Base-by-base conservation (phyloP, 2,329 filamentous ascomycete species). In the Coniochaeta ligniaria region DNA sequence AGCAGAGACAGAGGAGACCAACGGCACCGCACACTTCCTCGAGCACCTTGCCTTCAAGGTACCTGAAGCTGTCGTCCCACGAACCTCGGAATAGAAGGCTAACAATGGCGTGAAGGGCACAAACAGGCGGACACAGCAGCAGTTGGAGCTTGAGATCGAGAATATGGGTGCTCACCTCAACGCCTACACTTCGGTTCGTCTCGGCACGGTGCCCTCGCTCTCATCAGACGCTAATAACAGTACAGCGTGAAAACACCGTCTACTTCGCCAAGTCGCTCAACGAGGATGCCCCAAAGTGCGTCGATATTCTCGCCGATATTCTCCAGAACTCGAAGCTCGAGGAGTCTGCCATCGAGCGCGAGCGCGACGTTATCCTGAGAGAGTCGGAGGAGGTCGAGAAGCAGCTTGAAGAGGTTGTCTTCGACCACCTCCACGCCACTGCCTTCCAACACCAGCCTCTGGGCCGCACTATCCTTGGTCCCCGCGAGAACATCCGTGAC, bases 1-100 rank as follows among this genome's bases (percentile, higher is more conserved):
- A 78, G 92, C 95, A 77, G 95, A 99, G 85, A 99, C 95, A 70
- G 88, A 95, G 80, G 92, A 92, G 86, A 98, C 91, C 74, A 99
- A 98, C 83, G 95, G 95, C 80, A 99, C 95, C 71, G 95, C 95
- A 74, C 95, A 99, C 83, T 99, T 99, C 85, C 87, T 99, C 72
- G 95, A 99, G 85, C 95, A 99, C 83, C 86, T 99, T 78, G 96
- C 96, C 71, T 99, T 99, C 88, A 99, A 99, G 91, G 92, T 96
- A 84, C 69, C 63, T 22, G 35, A n/a, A 36, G 22, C 12, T 17
- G 62, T 20, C 16, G 20, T 24, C n/a, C 16, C 38, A 24, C 38
- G 57, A 16, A 7, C n/a, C 28, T 28, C 31, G 31, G 31, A 38
- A 38, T 24, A 12, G 4, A 3, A 12, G 28, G 31, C 31, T 38